These are phyloP conservation scores for Nyctanthes arbortristis DNA, from an alignment of 257 asterid genomes.

Conservation along the genomic window DNA sequence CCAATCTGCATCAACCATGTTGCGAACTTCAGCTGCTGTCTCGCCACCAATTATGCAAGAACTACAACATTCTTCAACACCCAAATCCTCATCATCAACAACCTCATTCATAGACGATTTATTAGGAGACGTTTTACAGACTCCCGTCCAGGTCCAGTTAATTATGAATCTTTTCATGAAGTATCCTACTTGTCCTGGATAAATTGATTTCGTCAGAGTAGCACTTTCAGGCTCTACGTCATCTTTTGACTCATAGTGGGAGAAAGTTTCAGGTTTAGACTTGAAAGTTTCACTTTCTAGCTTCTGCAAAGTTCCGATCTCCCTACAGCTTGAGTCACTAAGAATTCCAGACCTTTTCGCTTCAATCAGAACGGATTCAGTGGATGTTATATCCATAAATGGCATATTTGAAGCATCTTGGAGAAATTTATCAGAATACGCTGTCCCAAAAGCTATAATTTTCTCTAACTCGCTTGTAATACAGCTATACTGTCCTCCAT, in stretches of 20 bases:
- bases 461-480: conserved; percentile 44
- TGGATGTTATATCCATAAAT: conserved; percentile 45
- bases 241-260: conserved; percentile 30
- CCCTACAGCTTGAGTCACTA: conserved; percentile 50
- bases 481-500: conserved; percentile 26
- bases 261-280: conserved; percentile 36
- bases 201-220: conserved; percentile 29
- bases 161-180: conserved; percentile 78
- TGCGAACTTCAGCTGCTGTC: conserved; percentile 53
- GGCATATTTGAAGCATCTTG: conserved; percentile 39
- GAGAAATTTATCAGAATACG: conserved; percentile 32
- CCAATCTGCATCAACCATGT: conserved; percentile 81
- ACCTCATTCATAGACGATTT: conserved; percentile 12
- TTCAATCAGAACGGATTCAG: conserved; percentile 53
- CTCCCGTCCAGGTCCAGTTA: conserved; percentile 52
- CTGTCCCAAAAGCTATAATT: conserved; percentile 40
- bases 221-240: conserved; percentile 23
- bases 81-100: conserved; percentile 14
- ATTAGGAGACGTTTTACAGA: conserved; percentile 14
- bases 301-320: conserved; percentile 55
- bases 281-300: conserved; percentile 58
- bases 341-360: conserved; percentile 67
- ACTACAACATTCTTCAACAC: conserved; percentile 38
- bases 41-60: conserved; percentile 39
- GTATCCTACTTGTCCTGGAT: conserved; percentile 62